Evolutionary conservation across 805 yeast genomes (phyloP), one percentile per base, ranked within the genome.

Genomic region (Candida xiaguanensis): DNA sequence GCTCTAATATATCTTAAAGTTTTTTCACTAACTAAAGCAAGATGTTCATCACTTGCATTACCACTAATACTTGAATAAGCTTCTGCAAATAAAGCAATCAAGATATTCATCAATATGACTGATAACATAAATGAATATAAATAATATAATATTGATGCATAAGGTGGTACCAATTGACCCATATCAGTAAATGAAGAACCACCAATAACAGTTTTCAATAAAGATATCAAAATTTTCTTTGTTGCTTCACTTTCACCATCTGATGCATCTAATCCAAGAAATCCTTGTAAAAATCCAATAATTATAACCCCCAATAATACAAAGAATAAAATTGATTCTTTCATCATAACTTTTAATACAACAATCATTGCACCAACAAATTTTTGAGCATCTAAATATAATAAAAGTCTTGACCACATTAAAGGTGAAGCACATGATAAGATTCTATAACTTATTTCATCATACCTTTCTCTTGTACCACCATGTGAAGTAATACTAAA

Each of bases 291-390:
- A 61, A 88, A 88, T 0, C 96, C 96, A 35, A 83, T 56, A 45
- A 83, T 79, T 26, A 88, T 80, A 41, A 87, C 75, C 7, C 74
- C 64, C 40, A 88, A 67, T 47, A 88, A 63, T 32, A 85, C 83
- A 55, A 88, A 88, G 65, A 88, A 88, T 11, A 87, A 71, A n/a
- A 85, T 57, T 2, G 93, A 82, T 58, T 88, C 96, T 50, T 82
- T 80, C 86, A 88, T 82, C 87, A 88, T 83, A 41, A 81, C 82
- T 52, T 85, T 85, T 36, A 85, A 65, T 4, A 88, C 91, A 20
- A 88, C 91, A 46, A 88, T 75, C 88, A 88, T 84, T 2, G 89
- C 86, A 29, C 96, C 96, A 35, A 87, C 85, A 58, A 88, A 87
- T 49, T 76, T 75, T 47, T 80, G 79, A 8, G 90, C 83, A 55